Evolutionary conservation across 1,284 basidiomycete genomes (phyloP).

Genomic region (Cutaneotrichosporon sp.): DNA sequence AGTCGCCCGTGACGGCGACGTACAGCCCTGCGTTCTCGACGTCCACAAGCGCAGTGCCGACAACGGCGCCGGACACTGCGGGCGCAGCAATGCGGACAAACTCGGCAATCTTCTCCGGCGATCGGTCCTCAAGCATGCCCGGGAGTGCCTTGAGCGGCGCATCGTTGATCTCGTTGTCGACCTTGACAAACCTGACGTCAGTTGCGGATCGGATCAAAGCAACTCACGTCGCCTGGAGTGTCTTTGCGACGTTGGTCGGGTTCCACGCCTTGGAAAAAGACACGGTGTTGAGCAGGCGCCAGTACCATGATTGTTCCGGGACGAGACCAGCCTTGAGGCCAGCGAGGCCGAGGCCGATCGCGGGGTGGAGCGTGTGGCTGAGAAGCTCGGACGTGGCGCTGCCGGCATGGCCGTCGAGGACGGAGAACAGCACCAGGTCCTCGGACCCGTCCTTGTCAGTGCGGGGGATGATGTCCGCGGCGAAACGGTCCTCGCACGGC

Average conservation of each 20-base stretch:
- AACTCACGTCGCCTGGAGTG: constrained; percentile 35
- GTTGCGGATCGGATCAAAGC: not conserved
- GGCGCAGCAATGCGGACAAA: constrained; percentile 64
- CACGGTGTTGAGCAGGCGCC: constrained; percentile 21
- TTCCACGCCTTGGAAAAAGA: constrained; percentile 28
- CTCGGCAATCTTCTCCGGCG: constrained; percentile 45
- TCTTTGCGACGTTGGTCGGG: constrained; percentile 25
- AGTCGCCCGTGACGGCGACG: constrained; percentile 88
- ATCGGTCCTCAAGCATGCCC: constrained; percentile 39
- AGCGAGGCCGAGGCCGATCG: constrained; percentile 71
- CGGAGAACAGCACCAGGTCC: constrained; percentile 74
- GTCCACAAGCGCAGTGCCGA: constrained; percentile 77
- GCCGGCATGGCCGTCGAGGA: constrained; percentile 91
- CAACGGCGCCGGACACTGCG: constrained; percentile 78
- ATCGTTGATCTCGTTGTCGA: constrained; percentile 53
- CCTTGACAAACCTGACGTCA: constrained; percentile 42
- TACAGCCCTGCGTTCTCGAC: constrained; percentile 73
- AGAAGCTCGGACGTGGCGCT: constrained; percentile 78
- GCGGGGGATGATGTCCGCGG: constrained; percentile 60
- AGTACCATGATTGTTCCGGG: constrained; percentile 19
- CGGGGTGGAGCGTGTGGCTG: constrained; percentile 77
- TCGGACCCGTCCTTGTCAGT: constrained; percentile 48
- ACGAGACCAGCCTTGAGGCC: constrained; percentile 49
- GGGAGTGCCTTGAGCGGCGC: constrained; percentile 51
- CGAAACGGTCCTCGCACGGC: constrained; percentile 82